Percentiles rank a stretch among this genome's conserved stretches.
Evolutionary conservation across 108 stramenopile species (phyloP).

Genomic region (Cyclotella sp.): DNA sequence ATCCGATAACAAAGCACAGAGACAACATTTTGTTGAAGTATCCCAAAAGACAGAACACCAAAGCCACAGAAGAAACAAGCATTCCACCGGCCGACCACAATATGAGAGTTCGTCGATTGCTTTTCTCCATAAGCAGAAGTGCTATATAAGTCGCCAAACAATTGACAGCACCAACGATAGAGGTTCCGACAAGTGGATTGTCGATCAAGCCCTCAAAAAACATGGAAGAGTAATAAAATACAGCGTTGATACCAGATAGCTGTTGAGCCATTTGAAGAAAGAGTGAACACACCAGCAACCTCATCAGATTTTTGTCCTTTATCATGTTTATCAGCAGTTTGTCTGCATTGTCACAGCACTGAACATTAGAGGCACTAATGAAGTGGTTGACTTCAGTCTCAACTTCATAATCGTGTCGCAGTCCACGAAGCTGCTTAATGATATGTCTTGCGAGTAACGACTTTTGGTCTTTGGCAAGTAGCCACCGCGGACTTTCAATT

Average conservation of each 20-base stretch:
- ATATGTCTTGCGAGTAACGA: constrained; percentile 78
- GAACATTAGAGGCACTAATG: constrained; percentile 35
- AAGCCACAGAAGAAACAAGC: constrained; percentile 38
- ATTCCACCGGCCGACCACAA: constrained; percentile 61
- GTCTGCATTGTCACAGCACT: constrained; percentile 35
- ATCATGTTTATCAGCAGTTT: constrained; percentile 61
- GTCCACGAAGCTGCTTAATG: constrained; percentile 60
- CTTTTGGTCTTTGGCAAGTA: constrained; percentile 64
- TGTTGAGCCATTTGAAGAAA: constrained; percentile 76
- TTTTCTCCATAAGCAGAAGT: constrained; percentile 74
- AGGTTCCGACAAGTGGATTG: constrained; percentile 70
- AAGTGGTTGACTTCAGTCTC: constrained; percentile 41
- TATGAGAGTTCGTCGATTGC: constrained; percentile 59
- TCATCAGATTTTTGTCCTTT: constrained; percentile 47
- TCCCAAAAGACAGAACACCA: constrained; percentile 42
- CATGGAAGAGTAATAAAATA: constrained; percentile 81
- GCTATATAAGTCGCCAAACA: constrained; percentile 79
- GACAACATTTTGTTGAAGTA: constrained; percentile 45
- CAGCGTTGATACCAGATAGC: constrained; percentile 82
- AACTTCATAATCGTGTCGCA: constrained; percentile 25
- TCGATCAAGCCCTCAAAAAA: constrained; percentile 79
- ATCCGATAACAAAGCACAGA: constrained; percentile 63
- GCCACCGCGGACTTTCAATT: constrained; percentile 52
- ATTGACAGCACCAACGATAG: constrained; percentile 68
- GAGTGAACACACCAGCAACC: constrained; percentile 48